Conservation (phyloP, 1,284 basidiomycete species). For the Sporisorium sorghi region DNA sequence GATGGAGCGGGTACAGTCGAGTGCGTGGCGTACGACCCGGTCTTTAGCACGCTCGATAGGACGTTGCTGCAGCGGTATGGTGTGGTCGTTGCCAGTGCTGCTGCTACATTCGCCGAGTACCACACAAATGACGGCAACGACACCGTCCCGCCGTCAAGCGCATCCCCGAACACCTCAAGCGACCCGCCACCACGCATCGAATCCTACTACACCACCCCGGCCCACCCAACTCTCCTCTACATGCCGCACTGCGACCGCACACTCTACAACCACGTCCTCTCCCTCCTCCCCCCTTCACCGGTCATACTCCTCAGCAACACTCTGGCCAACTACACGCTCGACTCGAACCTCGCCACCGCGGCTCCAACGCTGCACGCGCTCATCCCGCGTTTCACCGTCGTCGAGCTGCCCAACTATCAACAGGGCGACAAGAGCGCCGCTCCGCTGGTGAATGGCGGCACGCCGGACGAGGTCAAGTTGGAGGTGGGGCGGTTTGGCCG, state of each 20-base stretch:
- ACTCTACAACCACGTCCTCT: slow-evolving; percentile 28
- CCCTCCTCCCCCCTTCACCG: slow-evolving; percentile 3
- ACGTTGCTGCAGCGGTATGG: neutral
- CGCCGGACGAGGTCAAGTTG: neutral
- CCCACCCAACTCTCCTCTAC: slow-evolving; percentile 21
- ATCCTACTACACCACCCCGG: slow-evolving; percentile 1
- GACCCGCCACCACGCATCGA: slow-evolving; percentile 9
- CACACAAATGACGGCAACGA: too few relatives aligned
- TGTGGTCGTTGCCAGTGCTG: neutral
- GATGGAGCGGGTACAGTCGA: too few relatives aligned
- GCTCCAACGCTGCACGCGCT: slow-evolving; percentile 7
- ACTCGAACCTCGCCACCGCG: neutral
- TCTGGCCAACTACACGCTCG: slow-evolving; percentile 17
- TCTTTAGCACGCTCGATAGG: slow-evolving; percentile 19
- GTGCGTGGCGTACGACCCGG: slow-evolving; percentile 38
- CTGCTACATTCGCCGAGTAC: too few relatives aligned
- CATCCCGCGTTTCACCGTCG: neutral
- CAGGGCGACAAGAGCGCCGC: neutral
- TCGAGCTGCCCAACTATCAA: slow-evolving; percentile 20
- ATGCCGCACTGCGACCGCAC: slow-evolving; percentile 48
- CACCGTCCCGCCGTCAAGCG: too few relatives aligned
- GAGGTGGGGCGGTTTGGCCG: neutral
- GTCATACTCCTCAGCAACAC: slow-evolving; percentile 28
- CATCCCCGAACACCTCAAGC: too few relatives aligned
- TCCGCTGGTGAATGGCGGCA: neutral